These are phyloP conservation scores for Aureobasidium sp. DNA, from an alignment of 2,329 filamentous ascomycete species.

Conservation along the genomic window DNA sequence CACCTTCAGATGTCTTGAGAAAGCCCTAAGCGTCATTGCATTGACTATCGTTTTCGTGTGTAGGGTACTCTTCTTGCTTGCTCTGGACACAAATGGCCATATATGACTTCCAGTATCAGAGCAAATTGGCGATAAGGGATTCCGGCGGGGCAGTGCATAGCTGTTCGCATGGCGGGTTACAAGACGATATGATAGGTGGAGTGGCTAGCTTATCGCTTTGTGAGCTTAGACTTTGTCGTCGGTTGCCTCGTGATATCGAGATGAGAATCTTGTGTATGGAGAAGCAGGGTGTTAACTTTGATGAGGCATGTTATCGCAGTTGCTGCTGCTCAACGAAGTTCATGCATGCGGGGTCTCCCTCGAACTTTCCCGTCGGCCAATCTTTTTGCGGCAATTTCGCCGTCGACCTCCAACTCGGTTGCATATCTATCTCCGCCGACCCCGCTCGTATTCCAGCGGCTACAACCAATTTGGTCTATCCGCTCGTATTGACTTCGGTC, in stretches of 20 bases:
- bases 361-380: neutral
- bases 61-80: neutral
- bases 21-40: neutral
- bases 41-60: neutral
- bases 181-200: neutral
- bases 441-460: neutral
- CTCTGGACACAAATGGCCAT: neutral
- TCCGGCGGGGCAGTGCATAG: neutral
- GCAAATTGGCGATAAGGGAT: neutral
- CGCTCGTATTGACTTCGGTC: too few relatives aligned
- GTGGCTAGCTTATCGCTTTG: neutral
- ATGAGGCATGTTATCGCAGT: neutral
- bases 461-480: too few relatives aligned
- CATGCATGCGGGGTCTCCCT: neutral
- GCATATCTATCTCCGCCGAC: neutral
- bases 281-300: neutral
- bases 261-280: too few relatives aligned
- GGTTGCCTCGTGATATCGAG: neutral
- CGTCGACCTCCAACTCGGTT: neutral
- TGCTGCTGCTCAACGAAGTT: neutral
- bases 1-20: conserved; percentile 20
- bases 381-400: neutral
- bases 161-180: too few relatives aligned
- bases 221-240: neutral
- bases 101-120: neutral